These are phyloP conservation scores for Wickerhamomyces strasburgensis DNA, from an alignment of 805 yeast genomes.

Conservation along the genomic window DNA sequence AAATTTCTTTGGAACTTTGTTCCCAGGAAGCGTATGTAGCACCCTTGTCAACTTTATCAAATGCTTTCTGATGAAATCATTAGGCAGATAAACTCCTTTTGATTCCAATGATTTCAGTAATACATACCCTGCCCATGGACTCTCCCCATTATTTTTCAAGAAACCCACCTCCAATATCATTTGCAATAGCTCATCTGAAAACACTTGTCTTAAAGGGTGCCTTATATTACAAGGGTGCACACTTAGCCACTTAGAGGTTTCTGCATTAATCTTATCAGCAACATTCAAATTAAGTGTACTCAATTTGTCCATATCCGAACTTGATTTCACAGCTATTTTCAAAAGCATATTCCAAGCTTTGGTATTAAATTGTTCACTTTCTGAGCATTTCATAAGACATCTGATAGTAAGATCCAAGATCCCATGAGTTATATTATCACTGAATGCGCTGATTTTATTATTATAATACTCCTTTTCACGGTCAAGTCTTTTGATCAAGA, in stretches of 20 bases:
- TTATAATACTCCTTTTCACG: not conserved
- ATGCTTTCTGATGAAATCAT: slow-evolving; percentile 11
- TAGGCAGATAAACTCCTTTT: slow-evolving; percentile 16
- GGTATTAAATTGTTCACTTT: slow-evolving; percentile 1
- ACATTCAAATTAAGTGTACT: slow-evolving; percentile 9
- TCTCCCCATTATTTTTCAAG: slow-evolving; percentile 9
- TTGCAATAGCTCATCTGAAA: slow-evolving; percentile 12
- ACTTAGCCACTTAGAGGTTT: not conserved
- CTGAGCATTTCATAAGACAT: slow-evolving; percentile 7
- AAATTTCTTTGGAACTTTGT: slow-evolving; percentile 6
- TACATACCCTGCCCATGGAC: slow-evolving; percentile 23
- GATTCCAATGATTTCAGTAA: slow-evolving; percentile 15
- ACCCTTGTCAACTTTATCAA: slow-evolving; percentile 13
- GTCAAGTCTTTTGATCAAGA: slow-evolving; percentile 1
- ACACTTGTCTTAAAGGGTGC: slow-evolving; percentile 20
- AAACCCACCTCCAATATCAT: slow-evolving; percentile 20
- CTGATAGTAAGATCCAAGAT: slow-evolving; percentile 3
- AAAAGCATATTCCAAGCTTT: slow-evolving; percentile 18
- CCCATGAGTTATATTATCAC: slow-evolving; percentile 4
- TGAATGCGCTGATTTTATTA: not conserved
- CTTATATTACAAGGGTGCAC: slow-evolving; percentile 8
- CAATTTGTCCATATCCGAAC: slow-evolving; percentile 12
- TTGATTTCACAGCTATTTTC: slow-evolving; percentile 5
- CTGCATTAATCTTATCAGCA: slow-evolving; percentile 3
- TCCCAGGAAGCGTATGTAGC: slow-evolving; percentile 10